Conservation (phyloP, 106 monocot genomes). For the Amphibolis antarctica region DNA sequence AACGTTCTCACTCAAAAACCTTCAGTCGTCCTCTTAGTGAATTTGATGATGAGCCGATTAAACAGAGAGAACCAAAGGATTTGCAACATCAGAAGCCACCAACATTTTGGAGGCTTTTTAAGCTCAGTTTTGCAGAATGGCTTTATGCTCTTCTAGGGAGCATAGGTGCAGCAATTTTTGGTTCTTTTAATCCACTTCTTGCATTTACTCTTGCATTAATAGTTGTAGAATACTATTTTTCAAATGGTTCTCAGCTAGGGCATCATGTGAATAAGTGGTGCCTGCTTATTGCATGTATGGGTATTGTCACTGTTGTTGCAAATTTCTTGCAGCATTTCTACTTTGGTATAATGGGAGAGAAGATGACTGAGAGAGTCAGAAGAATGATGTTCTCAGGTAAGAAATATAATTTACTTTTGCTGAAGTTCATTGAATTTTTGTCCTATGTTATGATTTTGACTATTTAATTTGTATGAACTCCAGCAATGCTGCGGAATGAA, state of each 20-base stretch:
- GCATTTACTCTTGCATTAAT: constrained; percentile 77
- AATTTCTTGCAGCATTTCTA: constrained; percentile 99
- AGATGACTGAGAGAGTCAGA: constrained; percentile 95
- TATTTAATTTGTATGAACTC: constrained; percentile 4
- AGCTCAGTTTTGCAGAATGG: constrained; percentile 94
- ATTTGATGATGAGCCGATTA: constrained; percentile 37
- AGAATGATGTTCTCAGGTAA: constrained; percentile 99
- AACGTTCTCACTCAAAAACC: constrained; percentile 91
- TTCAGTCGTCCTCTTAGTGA: constrained; percentile 60
- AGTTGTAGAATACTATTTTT: constrained; percentile 75
- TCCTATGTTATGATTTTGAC: background rate
- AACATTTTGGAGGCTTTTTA: constrained; percentile 87
- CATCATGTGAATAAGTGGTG: constrained; percentile 96
- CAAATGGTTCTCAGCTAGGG: constrained; percentile 30
- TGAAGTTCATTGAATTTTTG: background rate
- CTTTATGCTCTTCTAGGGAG: constrained; percentile 95
- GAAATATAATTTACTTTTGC: background rate
- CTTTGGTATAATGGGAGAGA: constrained; percentile 99
- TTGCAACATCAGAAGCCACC: constrained; percentile 39
- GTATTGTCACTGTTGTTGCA: constrained; percentile 82
- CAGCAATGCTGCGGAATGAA: constrained; percentile 96
- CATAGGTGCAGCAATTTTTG: constrained; percentile 90
- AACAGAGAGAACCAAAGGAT: constrained; percentile 25
- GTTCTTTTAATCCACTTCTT: constrained; percentile 95
- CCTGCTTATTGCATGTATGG: constrained; percentile 87